Percentiles rank a stretch among this genome's conserved stretches.
Conservation (phyloP, 108 stramenopile genomes). For the Epithemia pelagica region DNA sequence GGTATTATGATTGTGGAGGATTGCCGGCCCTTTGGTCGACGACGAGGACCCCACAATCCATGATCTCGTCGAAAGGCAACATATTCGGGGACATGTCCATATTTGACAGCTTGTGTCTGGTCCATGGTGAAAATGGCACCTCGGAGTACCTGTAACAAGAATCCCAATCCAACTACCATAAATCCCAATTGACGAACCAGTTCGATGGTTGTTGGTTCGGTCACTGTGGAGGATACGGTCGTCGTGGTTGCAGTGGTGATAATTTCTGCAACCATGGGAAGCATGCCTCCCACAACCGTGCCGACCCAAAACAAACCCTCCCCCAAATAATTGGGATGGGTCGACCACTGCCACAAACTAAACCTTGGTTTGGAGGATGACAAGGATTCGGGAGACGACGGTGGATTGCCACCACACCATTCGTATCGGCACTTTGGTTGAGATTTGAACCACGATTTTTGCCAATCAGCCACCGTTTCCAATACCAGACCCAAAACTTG, state of each 20-base stretch:
- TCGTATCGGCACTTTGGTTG: slow-evolving; percentile 25
- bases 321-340: slow-evolving; percentile 56
- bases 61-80: slow-evolving; percentile 29
- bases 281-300: slow-evolving; percentile 27
- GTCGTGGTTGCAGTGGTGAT: not conserved
- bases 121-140: slow-evolving; percentile 25
- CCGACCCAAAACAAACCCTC: slow-evolving; percentile 57
- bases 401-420: slow-evolving; percentile 33
- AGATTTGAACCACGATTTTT: slow-evolving; percentile 47
- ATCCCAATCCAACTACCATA: slow-evolving; percentile 24
- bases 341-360: slow-evolving; percentile 45
- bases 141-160: slow-evolving; percentile 26
- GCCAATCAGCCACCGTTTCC: slow-evolving; percentile 50
- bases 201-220: not conserved
- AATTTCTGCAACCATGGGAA: not conserved
- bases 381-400: not conserved
- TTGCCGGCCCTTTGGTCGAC: no score
- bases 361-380: not conserved
- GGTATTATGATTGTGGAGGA: no score
- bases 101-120: slow-evolving; percentile 24
- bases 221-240: not conserved
- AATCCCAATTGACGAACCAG: slow-evolving; percentile 1
- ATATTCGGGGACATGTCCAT: slow-evolving; percentile 28
- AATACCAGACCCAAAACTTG: slow-evolving; percentile 37
- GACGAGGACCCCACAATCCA: slow-evolving; percentile 27